Evolutionary conservation across 495 filamentous ascomycete genomes (phyloP).

Genomic region (Penicillium pancosmium): DNA sequence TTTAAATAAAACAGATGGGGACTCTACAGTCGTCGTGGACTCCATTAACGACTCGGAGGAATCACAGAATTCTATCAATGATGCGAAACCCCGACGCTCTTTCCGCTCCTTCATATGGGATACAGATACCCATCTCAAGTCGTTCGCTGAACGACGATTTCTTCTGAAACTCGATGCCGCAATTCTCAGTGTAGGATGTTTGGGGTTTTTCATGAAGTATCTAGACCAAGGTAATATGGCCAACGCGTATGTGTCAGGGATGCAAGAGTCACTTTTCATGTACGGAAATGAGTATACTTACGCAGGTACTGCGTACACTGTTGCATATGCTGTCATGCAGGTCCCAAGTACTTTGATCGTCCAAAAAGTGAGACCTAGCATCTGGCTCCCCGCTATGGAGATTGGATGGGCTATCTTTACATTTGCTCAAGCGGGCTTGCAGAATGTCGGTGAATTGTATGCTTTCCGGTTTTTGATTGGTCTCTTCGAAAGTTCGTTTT

Average conservation of each 20-base stretch:
- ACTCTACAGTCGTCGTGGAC: not conserved
- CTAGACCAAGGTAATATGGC: constrained; percentile 38
- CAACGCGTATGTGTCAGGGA: constrained; percentile 31
- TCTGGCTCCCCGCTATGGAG: constrained; percentile 44
- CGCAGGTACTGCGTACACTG: constrained; percentile 18
- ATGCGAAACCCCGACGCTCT: not conserved
- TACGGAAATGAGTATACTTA: constrained; percentile 37
- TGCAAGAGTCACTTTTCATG: constrained; percentile 26
- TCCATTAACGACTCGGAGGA: not conserved
- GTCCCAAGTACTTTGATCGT: constrained; percentile 26
- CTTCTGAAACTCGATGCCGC: constrained; percentile 39
- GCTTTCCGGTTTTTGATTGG: constrained; percentile 29
- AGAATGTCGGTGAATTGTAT: constrained; percentile 15
- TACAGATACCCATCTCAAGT: constrained; percentile 20
- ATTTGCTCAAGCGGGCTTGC: constrained; percentile 29
- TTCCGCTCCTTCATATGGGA: constrained; percentile 27
- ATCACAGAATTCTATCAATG: not conserved
- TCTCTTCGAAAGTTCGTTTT: constrained; percentile 22
- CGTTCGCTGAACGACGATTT: constrained; percentile 33
- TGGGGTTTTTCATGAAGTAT: constrained; percentile 39
- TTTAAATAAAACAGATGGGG: not conserved
- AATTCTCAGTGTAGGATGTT: constrained; percentile 33
- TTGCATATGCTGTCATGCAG: constrained; percentile 24
- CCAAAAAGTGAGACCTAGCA: constrained; percentile 25
- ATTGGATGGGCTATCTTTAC: constrained; percentile 48